Evolutionary conservation across 2,329 filamentous ascomycete genomes (phyloP).

Genomic region (Metarhizium anisopliae): DNA sequence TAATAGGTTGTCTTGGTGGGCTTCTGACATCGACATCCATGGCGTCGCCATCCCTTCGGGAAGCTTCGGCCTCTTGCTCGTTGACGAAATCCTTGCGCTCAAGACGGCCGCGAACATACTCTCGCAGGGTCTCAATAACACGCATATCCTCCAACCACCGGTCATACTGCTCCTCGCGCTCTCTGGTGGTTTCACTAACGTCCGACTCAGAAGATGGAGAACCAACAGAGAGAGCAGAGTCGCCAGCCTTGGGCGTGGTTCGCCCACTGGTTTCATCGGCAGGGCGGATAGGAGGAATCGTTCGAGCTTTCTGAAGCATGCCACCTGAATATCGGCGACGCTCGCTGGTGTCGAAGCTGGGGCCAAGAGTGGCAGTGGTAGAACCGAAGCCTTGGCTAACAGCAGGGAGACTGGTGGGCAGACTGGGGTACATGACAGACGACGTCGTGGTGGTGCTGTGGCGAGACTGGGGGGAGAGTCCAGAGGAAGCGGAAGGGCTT

Average conservation of each 20-base stretch:
- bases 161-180: conserved; percentile 55
- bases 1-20: conserved; percentile 14
- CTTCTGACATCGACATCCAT: conserved; percentile 30
- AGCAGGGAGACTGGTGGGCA: conserved; percentile 46
- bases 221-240: conserved; percentile 35
- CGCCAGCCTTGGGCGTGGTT: conserved; percentile 34
- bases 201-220: conserved; percentile 50
- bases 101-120: conserved; percentile 49
- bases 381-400: conserved; percentile 62
- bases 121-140: conserved; percentile 51
- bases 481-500: conserved; percentile 54
- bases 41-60: conserved; percentile 17
- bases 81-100: conserved; percentile 43
- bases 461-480: conserved; percentile 57
- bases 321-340: conserved; percentile 58
- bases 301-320: conserved; percentile 52
- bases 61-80: conserved; percentile 17
- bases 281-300: conserved; percentile 29
- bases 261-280: conserved; percentile 28
- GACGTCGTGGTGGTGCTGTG: conserved; percentile 50
- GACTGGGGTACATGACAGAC: conserved; percentile 64
- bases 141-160: conserved; percentile 59
- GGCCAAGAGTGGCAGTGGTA: conserved; percentile 62
- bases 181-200: conserved; percentile 38
- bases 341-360: conserved; percentile 54